These are phyloP conservation scores for Cairneyella variabilis DNA, from an alignment of 495 filamentous ascomycete species.

Conservation along the genomic window DNA sequence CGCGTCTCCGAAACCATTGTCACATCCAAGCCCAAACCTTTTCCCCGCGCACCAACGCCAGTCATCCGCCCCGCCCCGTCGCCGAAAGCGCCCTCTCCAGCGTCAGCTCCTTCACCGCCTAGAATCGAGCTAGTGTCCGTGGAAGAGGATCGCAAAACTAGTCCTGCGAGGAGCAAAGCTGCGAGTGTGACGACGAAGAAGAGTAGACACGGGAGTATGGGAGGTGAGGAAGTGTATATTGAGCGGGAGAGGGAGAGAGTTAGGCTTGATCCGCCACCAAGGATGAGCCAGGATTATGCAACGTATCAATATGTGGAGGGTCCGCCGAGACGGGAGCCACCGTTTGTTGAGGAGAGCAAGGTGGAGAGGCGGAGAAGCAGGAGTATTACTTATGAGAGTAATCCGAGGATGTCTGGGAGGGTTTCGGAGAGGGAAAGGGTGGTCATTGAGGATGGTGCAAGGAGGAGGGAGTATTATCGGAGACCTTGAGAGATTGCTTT, in stretches of 20 bases:
- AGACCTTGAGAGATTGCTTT: neutral
- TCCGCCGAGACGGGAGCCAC: slow-evolving; percentile 14
- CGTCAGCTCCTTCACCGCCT: slow-evolving; percentile 22
- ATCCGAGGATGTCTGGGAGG: slow-evolving; percentile 8
- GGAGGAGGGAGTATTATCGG: slow-evolving; percentile 24
- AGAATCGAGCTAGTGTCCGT: slow-evolving; percentile 47
- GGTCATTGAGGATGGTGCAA: slow-evolving; percentile 19
- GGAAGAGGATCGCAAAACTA: slow-evolving; percentile 39
- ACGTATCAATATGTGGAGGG: slow-evolving; percentile 47
- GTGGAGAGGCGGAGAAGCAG: slow-evolving; percentile 9
- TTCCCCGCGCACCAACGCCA: slow-evolving; percentile 13
- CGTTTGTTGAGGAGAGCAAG: neutral
- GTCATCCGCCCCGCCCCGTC: slow-evolving; percentile 2
- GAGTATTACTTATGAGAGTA: slow-evolving; percentile 15
- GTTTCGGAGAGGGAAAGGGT: slow-evolving; percentile 17
- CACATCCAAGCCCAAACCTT: slow-evolving; percentile 20
- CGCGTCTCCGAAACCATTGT: slow-evolving; percentile 22
- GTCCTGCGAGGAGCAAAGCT: slow-evolving; percentile 23
- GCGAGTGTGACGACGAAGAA: slow-evolving; percentile 9
- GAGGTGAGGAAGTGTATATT: slow-evolving; percentile 45
- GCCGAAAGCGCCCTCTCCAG: slow-evolving; percentile 23
- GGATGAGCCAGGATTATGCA: slow-evolving; percentile 30
- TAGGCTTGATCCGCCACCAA: slow-evolving; percentile 21
- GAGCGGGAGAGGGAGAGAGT: slow-evolving; percentile 42
- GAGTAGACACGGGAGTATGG: slow-evolving; percentile 18